Conservation (phyloP, 2,329 filamentous ascomycete species). For the Shiraia bambusicola region DNA sequence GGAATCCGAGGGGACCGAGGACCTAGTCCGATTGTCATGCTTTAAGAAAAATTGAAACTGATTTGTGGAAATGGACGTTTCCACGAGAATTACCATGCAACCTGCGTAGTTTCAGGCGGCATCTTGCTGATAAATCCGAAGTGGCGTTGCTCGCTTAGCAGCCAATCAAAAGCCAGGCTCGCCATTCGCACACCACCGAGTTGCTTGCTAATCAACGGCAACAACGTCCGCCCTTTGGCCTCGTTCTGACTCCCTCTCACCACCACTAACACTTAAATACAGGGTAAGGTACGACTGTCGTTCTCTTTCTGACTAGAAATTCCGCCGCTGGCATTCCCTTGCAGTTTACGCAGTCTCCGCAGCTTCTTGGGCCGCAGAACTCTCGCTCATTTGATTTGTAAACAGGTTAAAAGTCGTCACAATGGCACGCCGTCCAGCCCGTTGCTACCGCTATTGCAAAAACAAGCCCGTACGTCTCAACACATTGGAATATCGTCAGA, state of each 20-base stretch:
- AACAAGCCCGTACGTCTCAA: conserved; percentile 85
- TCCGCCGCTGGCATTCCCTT: conserved; percentile 1
- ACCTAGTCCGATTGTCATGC: no score
- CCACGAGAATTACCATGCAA: background rate
- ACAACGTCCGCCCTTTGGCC: conserved; percentile 11
- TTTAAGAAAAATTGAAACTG: background rate
- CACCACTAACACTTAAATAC: conserved; percentile 32
- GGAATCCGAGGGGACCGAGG: background rate
- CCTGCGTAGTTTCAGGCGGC: conserved; percentile 1
- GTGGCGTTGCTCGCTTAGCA: conserved; percentile 16
- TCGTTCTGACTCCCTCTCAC: conserved; percentile 18
- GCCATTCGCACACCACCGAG: conserved; percentile 9
- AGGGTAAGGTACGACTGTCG: conserved; percentile 33
- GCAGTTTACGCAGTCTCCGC: conserved; percentile 6
- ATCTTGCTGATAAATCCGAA: conserved; percentile 9
- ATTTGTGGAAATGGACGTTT: background rate
- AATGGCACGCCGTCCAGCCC: conserved; percentile 99
- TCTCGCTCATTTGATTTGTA: conserved; percentile 51
- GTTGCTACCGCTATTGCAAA: conserved; percentile 99
- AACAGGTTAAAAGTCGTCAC: conserved; percentile 62
- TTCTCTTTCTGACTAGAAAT: background rate
- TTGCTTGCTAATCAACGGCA: conserved; percentile 17
- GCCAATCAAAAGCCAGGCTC: conserved; percentile 8
- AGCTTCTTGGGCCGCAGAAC: conserved; percentile 11
- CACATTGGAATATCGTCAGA: conserved; percentile 15